A percentile compares a stretch with the other conserved stretches of the same genome.
Evolutionary conservation across 148 eudicot species (phyloP).

Genomic region (Spergularia bocconei): DNA sequence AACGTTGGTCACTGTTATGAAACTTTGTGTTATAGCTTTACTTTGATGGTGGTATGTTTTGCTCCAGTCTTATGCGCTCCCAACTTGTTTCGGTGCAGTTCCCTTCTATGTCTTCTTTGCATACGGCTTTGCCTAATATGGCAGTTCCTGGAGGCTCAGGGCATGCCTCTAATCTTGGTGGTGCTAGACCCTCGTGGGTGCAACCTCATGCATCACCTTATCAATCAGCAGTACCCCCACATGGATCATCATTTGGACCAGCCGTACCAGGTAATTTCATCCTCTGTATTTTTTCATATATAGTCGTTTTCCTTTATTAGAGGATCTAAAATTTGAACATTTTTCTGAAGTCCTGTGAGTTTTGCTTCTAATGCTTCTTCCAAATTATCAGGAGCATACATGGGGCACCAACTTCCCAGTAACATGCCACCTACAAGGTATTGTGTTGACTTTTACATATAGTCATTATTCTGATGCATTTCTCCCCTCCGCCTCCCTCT

Average conservation of each 20-base stretch:
- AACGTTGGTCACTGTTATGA: background rate
- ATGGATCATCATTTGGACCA: slow-evolving; percentile 44
- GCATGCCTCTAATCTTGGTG: slow-evolving; percentile 44
- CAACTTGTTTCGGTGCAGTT: slow-evolving; percentile 48
- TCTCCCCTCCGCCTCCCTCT: background rate
- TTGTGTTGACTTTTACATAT: background rate
- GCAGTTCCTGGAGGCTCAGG: slow-evolving; percentile 46
- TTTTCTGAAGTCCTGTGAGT: too few species aligned
- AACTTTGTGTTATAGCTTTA: slow-evolving; percentile 12
- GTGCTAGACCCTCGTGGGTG: slow-evolving; percentile 42
- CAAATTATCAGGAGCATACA: slow-evolving; percentile 49
- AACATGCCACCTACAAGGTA: slow-evolving; percentile 59
- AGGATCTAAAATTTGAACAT: too few species aligned
- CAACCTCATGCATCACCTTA: slow-evolving; percentile 46
- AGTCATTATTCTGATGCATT: background rate
- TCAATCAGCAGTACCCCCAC: slow-evolving; percentile 45
- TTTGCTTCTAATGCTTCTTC: slow-evolving; percentile 9
- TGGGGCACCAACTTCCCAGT: slow-evolving; percentile 52
- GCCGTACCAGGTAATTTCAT: slow-evolving; percentile 31
- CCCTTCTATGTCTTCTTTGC: slow-evolving; percentile 77
- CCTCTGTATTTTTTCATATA: background rate
- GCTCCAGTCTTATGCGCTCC: slow-evolving; percentile 3
- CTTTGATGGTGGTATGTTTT: background rate
- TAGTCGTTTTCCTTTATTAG: background rate
- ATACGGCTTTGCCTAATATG: slow-evolving; percentile 62